These are phyloP conservation scores for Pulveroboletus frians DNA, from an alignment of 768 basidiomycete genomes.

Conservation along the genomic window DNA sequence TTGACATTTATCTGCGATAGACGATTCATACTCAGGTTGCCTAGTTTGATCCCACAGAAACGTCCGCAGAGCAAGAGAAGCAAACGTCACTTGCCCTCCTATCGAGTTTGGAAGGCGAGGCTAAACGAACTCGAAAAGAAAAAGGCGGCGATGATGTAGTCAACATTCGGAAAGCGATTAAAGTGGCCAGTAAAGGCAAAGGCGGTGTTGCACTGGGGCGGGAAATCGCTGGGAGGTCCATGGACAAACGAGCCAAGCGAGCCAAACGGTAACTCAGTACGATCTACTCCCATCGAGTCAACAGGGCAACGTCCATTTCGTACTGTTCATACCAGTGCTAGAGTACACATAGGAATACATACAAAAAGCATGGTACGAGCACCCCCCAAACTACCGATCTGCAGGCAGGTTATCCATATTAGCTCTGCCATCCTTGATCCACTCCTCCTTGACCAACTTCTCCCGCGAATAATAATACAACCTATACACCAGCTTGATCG, in stretches of 20 bases:
- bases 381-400: conserved; percentile 16
- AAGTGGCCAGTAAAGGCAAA: conserved; percentile 63
- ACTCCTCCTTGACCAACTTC: conserved; percentile 78
- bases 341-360: conserved; percentile 17
- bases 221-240: conserved; percentile 29
- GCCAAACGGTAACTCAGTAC: neutral
- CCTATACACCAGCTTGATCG: conserved; percentile 86
- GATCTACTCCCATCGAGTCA: neutral
- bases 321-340: conserved; percentile 8
- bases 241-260: conserved; percentile 28
- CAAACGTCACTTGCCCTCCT: conserved; percentile 70
- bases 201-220: conserved; percentile 57
- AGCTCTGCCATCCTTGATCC: conserved; percentile 78
- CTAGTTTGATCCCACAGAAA: conserved; percentile 84
- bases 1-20: neutral
- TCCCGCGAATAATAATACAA: conserved; percentile 69
- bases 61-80: conserved; percentile 60
- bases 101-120: conserved; percentile 66
- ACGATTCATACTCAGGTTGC: conserved; percentile 1
- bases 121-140: conserved; percentile 49
- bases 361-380: conserved; percentile 15
- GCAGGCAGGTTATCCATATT: conserved; percentile 31
- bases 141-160: conserved; percentile 49
- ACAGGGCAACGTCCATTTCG: conserved; percentile 1
- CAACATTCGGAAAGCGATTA: conserved; percentile 86